Evolutionary conservation across 2,329 filamentous ascomycete genomes (phyloP).

Genomic region (Chaetomium olivaceum): DNA sequence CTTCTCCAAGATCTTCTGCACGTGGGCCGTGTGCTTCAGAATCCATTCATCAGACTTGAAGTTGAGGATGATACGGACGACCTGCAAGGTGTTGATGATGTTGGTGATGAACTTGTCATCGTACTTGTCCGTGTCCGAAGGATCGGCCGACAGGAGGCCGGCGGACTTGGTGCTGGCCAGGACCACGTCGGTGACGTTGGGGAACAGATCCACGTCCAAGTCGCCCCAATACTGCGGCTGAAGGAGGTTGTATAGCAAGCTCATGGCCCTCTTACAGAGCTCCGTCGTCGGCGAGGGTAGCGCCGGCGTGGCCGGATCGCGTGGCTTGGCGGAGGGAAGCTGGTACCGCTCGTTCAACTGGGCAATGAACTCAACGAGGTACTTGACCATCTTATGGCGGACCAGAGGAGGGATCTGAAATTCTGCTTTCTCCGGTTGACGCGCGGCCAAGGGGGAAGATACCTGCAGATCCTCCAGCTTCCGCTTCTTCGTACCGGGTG

Average conservation of each 20-base stretch:
- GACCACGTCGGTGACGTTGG: constrained; percentile 84
- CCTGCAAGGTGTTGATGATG: constrained; percentile 91
- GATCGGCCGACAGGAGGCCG: constrained; percentile 58
- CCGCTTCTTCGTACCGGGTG: constrained; percentile 73
- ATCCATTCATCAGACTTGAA: constrained; percentile 92
- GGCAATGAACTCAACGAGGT: constrained; percentile 92
- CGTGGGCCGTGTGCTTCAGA: constrained; percentile 68
- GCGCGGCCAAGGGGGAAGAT: constrained; percentile 56
- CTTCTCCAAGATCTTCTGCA: constrained; percentile 90
- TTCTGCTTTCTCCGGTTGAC: constrained; percentile 58
- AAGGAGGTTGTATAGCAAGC: constrained; percentile 78
- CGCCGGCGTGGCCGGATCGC: constrained; percentile 50
- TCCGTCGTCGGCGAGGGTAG: constrained; percentile 64
- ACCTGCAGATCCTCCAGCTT: constrained; percentile 63
- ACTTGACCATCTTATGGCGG: constrained; percentile 84
- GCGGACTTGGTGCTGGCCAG: constrained; percentile 77
- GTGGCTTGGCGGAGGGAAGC: constrained; percentile 68
- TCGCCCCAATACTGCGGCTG: constrained; percentile 90
- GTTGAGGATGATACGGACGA: constrained; percentile 85
- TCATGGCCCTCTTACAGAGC: constrained; percentile 81
- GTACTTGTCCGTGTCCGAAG: constrained; percentile 67
- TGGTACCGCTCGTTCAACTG: constrained; percentile 83
- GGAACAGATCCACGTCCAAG: constrained; percentile 86
- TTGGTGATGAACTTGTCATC: constrained; percentile 82
- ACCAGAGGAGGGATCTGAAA: constrained; percentile 68